phyloP scores from a whole-genome alignment of 331 rosid genomes.

The Pyracantha coccinea region DNA sequence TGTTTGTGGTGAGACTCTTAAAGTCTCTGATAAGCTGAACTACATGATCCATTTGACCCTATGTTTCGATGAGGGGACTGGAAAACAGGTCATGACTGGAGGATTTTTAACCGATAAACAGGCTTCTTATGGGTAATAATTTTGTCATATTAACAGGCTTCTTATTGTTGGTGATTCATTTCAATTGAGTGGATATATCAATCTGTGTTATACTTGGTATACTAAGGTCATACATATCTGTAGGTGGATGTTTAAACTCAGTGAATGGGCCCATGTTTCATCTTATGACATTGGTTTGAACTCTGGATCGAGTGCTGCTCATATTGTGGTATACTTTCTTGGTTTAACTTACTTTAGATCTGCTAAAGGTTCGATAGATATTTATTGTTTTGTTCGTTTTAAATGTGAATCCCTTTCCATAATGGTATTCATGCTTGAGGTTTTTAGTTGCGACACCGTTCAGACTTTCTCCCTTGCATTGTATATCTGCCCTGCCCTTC shows the following conservation, averaged over 20 bases:
- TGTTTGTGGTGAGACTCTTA: conserved; percentile 92
- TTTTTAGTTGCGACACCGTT: neutral
- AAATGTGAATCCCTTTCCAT: neutral
- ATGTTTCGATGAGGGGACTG: conserved; percentile 97
- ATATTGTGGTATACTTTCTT: conserved; percentile 61
- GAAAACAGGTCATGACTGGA: conserved; percentile 95
- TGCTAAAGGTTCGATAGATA: neutral
- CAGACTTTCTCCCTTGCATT: neutral
- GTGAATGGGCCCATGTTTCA: conserved; percentile 92
- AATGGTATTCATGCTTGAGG: neutral
- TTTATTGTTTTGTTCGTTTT: neutral
- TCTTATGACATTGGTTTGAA: conserved; percentile 86
- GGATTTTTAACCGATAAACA: conserved; percentile 91
- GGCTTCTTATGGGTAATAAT: conserved; percentile 82
- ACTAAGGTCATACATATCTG: conserved; percentile 5
- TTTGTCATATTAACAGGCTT: neutral
- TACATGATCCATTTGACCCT: conserved; percentile 75
- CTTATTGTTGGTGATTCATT: neutral
- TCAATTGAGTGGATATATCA: conserved; percentile 9
- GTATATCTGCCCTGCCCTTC: neutral
- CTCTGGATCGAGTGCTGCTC: conserved; percentile 87
- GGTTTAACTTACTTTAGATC: conserved; percentile 9
- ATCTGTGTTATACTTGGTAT: conserved; percentile 6
- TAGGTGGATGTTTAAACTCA: conserved; percentile 93
- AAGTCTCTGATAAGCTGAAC: conserved; percentile 64